These are phyloP conservation scores for Tetraselmis chui DNA, from an alignment of 139 green algal genomes.

Conservation along the genomic window DNA sequence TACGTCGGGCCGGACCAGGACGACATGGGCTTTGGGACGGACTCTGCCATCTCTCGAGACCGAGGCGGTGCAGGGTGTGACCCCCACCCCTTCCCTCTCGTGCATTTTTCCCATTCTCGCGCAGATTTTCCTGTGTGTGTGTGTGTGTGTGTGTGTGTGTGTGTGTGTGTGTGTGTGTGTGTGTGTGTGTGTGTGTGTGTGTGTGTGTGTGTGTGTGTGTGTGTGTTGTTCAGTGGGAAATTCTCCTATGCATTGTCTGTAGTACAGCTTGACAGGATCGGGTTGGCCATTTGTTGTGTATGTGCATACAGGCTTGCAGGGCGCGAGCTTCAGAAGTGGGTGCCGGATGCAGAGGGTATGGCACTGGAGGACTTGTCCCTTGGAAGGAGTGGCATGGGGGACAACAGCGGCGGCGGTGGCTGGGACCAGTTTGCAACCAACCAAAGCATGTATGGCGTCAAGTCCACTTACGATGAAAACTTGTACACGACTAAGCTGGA, in stretches of 20 bases:
- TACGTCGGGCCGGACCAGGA: constrained; percentile 40
- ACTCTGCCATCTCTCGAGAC: constrained; percentile 60
- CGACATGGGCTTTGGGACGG: constrained; percentile 59
- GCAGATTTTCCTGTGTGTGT: too few species aligned
- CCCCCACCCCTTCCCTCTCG: too few species aligned
- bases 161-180: too few species aligned
- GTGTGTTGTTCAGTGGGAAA: too few species aligned
- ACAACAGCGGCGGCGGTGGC: background rate
- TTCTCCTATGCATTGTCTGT: too few species aligned
- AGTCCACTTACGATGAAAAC: constrained; percentile 70
- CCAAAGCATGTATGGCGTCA: constrained; percentile 72
- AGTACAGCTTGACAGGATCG: too few species aligned
- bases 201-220: too few species aligned
- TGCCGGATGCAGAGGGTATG: constrained; percentile 40
- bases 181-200: too few species aligned
- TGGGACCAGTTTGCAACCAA: constrained; percentile 94
- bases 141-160: too few species aligned
- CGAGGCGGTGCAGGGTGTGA: constrained; percentile 32
- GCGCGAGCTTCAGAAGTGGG: constrained; percentile 69
- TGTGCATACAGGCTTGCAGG: constrained; percentile 21
- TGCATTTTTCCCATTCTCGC: too few species aligned
- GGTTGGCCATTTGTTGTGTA: too few species aligned
- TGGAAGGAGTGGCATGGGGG: background rate
- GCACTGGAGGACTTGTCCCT: constrained; percentile 25
- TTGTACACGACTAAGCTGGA: constrained; percentile 72